Evolutionary conservation across 2,329 filamentous ascomycete genomes (phyloP).

Genomic region (Aschersonia sp.): DNA sequence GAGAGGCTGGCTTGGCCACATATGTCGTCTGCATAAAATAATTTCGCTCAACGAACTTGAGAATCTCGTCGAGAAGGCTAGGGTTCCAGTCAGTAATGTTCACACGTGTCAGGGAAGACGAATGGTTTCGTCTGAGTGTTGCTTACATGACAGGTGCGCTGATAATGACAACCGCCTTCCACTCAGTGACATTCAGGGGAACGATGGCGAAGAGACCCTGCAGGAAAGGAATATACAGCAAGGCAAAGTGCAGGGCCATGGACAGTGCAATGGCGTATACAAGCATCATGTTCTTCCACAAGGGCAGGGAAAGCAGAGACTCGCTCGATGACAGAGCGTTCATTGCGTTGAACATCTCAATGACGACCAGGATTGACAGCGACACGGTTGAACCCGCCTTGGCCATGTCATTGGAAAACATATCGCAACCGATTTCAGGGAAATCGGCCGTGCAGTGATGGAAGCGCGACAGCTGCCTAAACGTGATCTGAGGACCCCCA

Average conservation of each 20-base stretch:
- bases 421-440: conserved; percentile 77
- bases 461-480: conserved; percentile 83
- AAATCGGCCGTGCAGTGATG: conserved; percentile 80
- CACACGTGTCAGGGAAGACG: background rate
- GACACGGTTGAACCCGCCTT: conserved; percentile 89
- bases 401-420: conserved; percentile 77
- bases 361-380: conserved; percentile 82
- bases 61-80: conserved; percentile 67
- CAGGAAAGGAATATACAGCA: conserved; percentile 82
- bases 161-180: conserved; percentile 79
- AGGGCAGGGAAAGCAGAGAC: conserved; percentile 76
- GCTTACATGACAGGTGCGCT: conserved; percentile 88
- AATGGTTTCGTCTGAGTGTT: background rate
- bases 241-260: conserved; percentile 88
- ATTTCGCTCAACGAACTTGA: conserved; percentile 63
- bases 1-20: conserved; percentile 20
- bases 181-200: conserved; percentile 73
- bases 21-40: conserved; percentile 43
- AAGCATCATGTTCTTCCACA: conserved; percentile 99
- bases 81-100: background rate
- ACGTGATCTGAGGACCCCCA: conserved; percentile 78
- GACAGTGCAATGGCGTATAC: conserved; percentile 87
- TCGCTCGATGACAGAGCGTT: conserved; percentile 94
- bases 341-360: conserved; percentile 99
- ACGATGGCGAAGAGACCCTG: conserved; percentile 84